Conservation (phyloP, 2,329 filamentous ascomycete species). For the Aspergillus pseudonomiae region DNA sequence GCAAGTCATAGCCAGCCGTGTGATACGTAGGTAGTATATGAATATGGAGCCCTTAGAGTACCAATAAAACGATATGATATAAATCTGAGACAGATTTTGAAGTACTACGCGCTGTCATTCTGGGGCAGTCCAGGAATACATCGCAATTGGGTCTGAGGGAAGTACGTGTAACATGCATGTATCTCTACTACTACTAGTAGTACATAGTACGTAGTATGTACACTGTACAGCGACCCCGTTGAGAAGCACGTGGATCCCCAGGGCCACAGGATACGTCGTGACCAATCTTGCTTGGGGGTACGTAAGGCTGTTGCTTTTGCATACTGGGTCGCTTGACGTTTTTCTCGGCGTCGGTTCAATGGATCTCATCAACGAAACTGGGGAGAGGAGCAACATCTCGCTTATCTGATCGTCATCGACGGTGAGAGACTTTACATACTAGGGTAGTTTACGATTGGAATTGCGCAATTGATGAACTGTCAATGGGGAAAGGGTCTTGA, state of each 20-base stretch:
- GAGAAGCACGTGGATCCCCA: not conserved
- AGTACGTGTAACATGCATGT: not conserved
- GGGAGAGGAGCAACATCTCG: not conserved
- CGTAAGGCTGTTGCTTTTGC: constrained; percentile 1
- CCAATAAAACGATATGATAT: not conserved
- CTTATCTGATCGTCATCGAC: not conserved
- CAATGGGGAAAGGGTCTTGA: not conserved
- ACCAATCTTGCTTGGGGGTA: not conserved
- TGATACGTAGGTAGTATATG: too few relatives aligned
- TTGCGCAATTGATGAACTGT: constrained; percentile 1
- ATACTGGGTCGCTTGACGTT: not conserved
- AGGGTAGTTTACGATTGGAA: not conserved
- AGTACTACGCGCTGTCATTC: not conserved
- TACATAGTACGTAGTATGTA: not conserved
- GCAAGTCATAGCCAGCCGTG: too few relatives aligned
- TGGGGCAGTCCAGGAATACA: not conserved
- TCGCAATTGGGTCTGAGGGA: not conserved
- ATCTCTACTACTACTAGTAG: not conserved
- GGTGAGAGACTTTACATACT: not conserved
- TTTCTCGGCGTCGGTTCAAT: not conserved
- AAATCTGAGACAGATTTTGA: not conserved
- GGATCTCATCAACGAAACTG: not conserved
- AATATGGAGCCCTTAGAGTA: not conserved
- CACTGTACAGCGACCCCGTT: not conserved
- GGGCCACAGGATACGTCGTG: not conserved